A percentile compares a stretch with the other conserved stretches of the same genome.
Conservation (phyloP, 225 moss, liverwort and hornwort species). For the Straminergon stramineum region DNA sequence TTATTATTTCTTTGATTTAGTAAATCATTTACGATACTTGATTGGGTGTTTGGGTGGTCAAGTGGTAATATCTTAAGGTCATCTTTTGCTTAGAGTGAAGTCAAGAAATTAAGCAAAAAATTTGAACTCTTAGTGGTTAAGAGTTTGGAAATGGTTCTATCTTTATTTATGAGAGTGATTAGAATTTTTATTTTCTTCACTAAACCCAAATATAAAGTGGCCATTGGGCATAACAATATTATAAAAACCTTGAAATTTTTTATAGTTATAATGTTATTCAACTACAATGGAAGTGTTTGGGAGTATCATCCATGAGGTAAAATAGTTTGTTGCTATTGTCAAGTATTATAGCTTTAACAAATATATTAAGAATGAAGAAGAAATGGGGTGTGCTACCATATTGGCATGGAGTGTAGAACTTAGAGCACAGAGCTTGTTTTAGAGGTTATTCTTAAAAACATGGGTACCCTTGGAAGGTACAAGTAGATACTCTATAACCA, state of each 20-base stretch:
- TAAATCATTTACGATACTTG: not conserved
- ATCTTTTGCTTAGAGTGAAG: not conserved
- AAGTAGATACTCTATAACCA: too few species aligned
- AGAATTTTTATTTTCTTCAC: not conserved
- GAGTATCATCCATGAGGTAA: accelerated
- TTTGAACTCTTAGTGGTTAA: too few species aligned
- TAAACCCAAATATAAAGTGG: not conserved
- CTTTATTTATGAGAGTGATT: not conserved
- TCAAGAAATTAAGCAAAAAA: too few species aligned
- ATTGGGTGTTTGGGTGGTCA: accelerated
- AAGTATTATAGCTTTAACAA: not conserved
- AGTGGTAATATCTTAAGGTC: not conserved
- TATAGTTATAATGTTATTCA: not conserved
- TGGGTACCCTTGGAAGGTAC: too few species aligned
- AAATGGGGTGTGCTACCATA: too few species aligned
- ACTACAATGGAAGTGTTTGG: not conserved
- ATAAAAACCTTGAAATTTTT: not conserved
- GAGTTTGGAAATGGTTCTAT: not conserved
- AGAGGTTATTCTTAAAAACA: too few species aligned
- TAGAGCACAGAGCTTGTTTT: too few species aligned
- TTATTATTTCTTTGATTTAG: not conserved
- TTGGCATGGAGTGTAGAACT: too few species aligned
- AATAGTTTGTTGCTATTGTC: not conserved
- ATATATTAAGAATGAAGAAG: too few species aligned
- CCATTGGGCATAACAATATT: not conserved